Evolutionary conservation across 192 early-diverging fungal species (phyloP).

Genomic region (Coemansia sp.): DNA sequence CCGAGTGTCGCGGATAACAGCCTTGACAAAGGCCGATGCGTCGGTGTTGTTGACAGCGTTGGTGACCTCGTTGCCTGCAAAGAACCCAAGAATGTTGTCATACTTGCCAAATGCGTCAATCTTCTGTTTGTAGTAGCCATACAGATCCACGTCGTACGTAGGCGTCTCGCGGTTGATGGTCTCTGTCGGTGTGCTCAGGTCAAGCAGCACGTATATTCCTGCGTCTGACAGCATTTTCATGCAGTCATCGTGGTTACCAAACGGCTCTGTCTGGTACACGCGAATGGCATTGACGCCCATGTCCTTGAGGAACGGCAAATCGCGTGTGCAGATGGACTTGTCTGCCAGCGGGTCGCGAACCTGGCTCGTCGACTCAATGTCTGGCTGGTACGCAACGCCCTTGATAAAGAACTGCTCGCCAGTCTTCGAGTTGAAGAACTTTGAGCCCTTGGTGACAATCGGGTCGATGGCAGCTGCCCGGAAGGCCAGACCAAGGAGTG

Average conservation of each 20-base stretch:
- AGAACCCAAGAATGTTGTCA: conserved; percentile 64
- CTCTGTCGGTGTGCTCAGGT: conserved; percentile 60
- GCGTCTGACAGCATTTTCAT: conserved; percentile 65
- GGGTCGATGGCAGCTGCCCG: conserved; percentile 58
- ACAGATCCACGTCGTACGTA: conserved; percentile 58
- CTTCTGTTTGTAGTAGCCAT: conserved; percentile 58
- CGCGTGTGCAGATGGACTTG: conserved; percentile 59
- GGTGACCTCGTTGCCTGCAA: conserved; percentile 77
- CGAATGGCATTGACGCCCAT: conserved; percentile 71
- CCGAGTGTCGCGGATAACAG: conserved; percentile 67
- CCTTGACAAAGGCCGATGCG: conserved; percentile 68
- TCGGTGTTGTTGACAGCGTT: conserved; percentile 62
- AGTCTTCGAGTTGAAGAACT: conserved; percentile 70
- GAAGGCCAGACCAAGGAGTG: conserved; percentile 34
- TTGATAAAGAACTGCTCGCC: conserved; percentile 76
- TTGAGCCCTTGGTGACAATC: conserved; percentile 66
- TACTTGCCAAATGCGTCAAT: conserved; percentile 70
- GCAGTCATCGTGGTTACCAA: conserved; percentile 66
- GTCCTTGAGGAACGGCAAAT: conserved; percentile 64
- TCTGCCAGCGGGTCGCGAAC: conserved; percentile 65
- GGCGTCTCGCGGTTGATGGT: conserved; percentile 68
- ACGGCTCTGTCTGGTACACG: conserved; percentile 68
- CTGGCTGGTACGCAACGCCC: conserved; percentile 74
- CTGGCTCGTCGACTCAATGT: conserved; percentile 34
- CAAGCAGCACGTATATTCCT: conserved; percentile 75